Conservation (phyloP, 2,329 filamentous ascomycete genomes). For the Claviceps fusiformis region DNA sequence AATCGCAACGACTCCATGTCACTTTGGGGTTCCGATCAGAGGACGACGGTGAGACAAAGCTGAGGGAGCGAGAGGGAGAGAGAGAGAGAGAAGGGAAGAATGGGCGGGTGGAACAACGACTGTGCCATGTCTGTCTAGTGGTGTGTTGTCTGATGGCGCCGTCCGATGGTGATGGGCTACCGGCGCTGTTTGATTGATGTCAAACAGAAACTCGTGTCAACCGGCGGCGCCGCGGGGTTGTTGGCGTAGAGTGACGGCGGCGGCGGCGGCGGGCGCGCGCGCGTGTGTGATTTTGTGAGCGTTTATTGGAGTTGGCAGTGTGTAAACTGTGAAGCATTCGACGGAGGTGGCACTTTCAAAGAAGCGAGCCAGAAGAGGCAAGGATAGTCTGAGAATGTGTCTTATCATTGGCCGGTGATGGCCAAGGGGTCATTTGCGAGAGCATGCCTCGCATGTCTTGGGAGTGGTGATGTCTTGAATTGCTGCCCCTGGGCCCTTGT, state of each 20-base stretch:
- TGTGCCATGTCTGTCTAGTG: neutral
- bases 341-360: neutral
- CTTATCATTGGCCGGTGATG: neutral
- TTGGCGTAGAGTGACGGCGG: neutral
- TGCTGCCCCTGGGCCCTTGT: neutral
- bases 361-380: neutral
- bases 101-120: neutral
- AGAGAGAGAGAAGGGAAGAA: neutral
- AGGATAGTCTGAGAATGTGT: neutral
- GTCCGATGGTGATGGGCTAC: too few species aligned
- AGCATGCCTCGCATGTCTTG: neutral
- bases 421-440: neutral
- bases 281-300: neutral
- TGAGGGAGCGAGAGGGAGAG: neutral
- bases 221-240: neutral
- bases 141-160: too few species aligned
- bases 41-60: constrained; percentile 3
- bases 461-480: neutral
- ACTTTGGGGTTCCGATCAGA: neutral
- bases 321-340: neutral
- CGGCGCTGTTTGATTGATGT: neutral
- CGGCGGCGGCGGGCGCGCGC: neutral
- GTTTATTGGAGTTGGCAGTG: neutral
- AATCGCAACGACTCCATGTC: neutral
- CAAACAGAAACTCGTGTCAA: neutral